A percentile compares a stretch with the other conserved stretches of the same genome.
phyloP scores from a whole-genome alignment of 768 basidiomycete genomes.

The Macrolepiota fuliginosa region DNA sequence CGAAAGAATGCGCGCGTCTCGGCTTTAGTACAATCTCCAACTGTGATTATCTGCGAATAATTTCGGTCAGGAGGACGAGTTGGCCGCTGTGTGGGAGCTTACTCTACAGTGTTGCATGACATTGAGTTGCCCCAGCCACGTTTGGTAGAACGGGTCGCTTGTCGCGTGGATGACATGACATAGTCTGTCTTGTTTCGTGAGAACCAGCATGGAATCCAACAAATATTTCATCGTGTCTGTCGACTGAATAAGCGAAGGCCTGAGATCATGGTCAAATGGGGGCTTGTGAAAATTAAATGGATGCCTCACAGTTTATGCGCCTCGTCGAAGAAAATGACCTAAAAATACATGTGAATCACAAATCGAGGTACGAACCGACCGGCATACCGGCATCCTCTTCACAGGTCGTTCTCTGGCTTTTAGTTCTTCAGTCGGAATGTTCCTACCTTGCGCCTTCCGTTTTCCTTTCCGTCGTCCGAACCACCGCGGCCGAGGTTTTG shows the following conservation, averaged over 20 bases:
- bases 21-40: conserved; percentile 74
- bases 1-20: conserved; percentile 69
- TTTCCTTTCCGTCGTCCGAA: conserved; percentile 29
- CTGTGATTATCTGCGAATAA: conserved; percentile 58
- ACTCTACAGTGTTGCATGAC: conserved; percentile 85
- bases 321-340: conserved; percentile 79
- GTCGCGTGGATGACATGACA: conserved; percentile 83
- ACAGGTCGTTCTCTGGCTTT: conserved; percentile 23
- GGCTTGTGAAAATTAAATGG: background rate
- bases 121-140: conserved; percentile 76
- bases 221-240: conserved; percentile 81
- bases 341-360: conserved; percentile 4
- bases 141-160: conserved; percentile 84
- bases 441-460: conserved; percentile 15
- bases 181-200: conserved; percentile 85
- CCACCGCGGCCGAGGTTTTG: conserved; percentile 27
- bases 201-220: conserved; percentile 81
- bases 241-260: conserved; percentile 73
- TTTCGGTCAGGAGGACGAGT: conserved; percentile 15
- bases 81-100: conserved; percentile 16
- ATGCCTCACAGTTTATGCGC: conserved; percentile 71
- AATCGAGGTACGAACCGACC: background rate
- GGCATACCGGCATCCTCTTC: conserved; percentile 69
- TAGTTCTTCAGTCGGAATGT: conserved; percentile 28
- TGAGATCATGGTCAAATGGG: conserved; percentile 24